phyloP scores from a whole-genome alignment of 345 rosid genomes.

The Alliaria petiolata region DNA sequence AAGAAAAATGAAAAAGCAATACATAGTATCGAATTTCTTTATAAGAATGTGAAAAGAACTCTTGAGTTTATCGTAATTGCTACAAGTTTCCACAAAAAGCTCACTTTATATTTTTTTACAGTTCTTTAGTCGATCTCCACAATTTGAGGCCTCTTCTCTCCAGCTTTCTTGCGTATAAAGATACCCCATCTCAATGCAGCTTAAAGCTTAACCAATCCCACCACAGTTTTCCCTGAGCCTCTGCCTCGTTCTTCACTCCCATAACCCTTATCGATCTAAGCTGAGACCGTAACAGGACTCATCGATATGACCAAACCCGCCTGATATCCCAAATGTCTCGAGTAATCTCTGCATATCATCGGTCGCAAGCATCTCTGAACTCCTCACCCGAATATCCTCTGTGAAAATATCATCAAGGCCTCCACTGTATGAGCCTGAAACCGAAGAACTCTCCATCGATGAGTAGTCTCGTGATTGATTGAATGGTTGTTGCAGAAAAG shows the following conservation, averaged over 20 bases:
- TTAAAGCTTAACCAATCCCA: slow-evolving; percentile 86
- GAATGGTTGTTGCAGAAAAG: slow-evolving; percentile 37
- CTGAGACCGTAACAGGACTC: slow-evolving; percentile 51
- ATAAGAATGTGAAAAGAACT: no score
- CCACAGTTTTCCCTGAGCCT: slow-evolving; percentile 84
- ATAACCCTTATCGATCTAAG: slow-evolving; percentile 37
- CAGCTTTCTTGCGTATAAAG: slow-evolving; percentile 62
- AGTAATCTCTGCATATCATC: slow-evolving; percentile 85
- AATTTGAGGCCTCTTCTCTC: slow-evolving; percentile 18
- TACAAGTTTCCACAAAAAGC: neutral
- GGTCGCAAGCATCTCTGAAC: slow-evolving; percentile 69
- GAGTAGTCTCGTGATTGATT: slow-evolving; percentile 32
- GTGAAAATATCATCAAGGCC: slow-evolving; percentile 57
- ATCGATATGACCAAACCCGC: slow-evolving; percentile 39
- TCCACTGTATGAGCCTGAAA: slow-evolving; percentile 37
- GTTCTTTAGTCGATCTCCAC: slow-evolving; percentile 23
- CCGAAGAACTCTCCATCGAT: slow-evolving; percentile 36
- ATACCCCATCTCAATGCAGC: slow-evolving; percentile 91
- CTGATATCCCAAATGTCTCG: slow-evolving; percentile 43
- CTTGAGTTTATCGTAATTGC: no score
- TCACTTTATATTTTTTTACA: no score
- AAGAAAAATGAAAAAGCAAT: no score
- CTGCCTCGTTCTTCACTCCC: slow-evolving; percentile 34
- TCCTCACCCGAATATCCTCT: slow-evolving; percentile 62
- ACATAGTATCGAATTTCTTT: no score